These are phyloP conservation scores for Spongiforma sp. DNA, from an alignment of 1,284 basidiomycete species.

Conservation along the genomic window DNA sequence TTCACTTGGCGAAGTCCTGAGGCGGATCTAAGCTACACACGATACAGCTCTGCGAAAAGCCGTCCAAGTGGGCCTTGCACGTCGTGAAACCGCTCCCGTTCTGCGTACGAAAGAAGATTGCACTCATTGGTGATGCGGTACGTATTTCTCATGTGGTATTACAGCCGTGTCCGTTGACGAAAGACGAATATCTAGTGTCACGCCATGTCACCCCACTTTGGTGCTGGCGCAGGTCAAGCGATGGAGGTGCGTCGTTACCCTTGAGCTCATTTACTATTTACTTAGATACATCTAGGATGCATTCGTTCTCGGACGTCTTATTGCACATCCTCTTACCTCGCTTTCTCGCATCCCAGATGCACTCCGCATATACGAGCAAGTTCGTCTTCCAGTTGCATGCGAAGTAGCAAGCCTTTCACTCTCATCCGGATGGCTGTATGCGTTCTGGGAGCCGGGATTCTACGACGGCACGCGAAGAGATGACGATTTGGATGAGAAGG, in stretches of 20 bases:
- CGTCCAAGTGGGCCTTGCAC: slow-evolving; percentile 38
- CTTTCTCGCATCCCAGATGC: slow-evolving; percentile 22
- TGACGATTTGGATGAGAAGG: slow-evolving; percentile 16
- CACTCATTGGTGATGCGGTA: slow-evolving; percentile 44
- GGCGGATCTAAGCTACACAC: background rate
- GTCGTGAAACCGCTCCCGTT: slow-evolving; percentile 38
- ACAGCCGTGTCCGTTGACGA: background rate
- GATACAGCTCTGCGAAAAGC: slow-evolving; percentile 24
- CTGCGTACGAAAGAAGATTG: slow-evolving; percentile 35
- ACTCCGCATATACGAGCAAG: slow-evolving; percentile 37
- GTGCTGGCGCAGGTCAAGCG: slow-evolving; percentile 36
- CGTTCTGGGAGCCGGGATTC: slow-evolving; percentile 18
- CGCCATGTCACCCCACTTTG: slow-evolving; percentile 36
- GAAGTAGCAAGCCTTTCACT: slow-evolving; percentile 15
- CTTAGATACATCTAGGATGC: slow-evolving; percentile 35
- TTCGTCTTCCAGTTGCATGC: slow-evolving; percentile 31
- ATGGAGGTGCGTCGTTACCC: slow-evolving; percentile 36
- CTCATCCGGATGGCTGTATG: slow-evolving; percentile 16
- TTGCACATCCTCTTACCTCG: slow-evolving; percentile 32
- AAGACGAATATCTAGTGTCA: slow-evolving; percentile 28
- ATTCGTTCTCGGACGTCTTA: slow-evolving; percentile 39
- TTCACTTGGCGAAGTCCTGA: too few species aligned
- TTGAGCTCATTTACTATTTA: too few species aligned
- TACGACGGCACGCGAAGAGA: slow-evolving; percentile 26
- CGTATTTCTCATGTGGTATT: slow-evolving; percentile 4